Base-by-base conservation (phyloP, 495 filamentous ascomycete species). In the Choiromyces venosus region DNA sequence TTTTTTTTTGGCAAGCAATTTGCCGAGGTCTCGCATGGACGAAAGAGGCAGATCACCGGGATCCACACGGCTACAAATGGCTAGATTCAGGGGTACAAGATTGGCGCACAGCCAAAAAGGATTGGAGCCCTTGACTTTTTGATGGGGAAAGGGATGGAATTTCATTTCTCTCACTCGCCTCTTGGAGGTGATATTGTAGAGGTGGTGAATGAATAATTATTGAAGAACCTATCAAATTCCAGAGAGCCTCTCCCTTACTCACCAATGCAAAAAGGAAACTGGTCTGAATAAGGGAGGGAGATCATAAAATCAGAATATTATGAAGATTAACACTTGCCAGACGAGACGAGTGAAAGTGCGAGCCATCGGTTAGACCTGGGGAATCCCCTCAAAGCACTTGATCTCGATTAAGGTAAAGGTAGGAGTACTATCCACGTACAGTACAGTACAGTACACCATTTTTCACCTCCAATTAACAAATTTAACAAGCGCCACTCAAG, bases 61-160 rank as follows among this genome's bases (percentile, higher is more conserved):
- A 74, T 44, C 39, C 65, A 67, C 37, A 73, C 33, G 19, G 52
- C 64, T 29, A 64, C 29, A 52, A 70, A 33, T 4, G 73, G 74
- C 72, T 76, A 76, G 73, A 71, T 76, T 37, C 74, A 76, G 74
- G 74, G 74, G 74, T 68, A 29, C 64, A 56, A 29, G 38, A 19
- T 42, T 25, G 29, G 10, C 10, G 25, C 52, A 29, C 52, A 9
- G 52, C 52, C 25, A 29, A 29, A 6, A 29, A 61, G 8, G n/a
- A 29, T 29, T 61, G 3, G 25, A 29, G 29, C 10, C 52, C 52
- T 61, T 29, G 52, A 14, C 52, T 61, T 52, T 52, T 10, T 61
- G 52, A 12, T n/a, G 10, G 6, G n/a, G 42, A 25, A 12, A 61
- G n/a, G 52, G 52, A 61, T 61, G 52, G 25, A 61, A 61, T 61